Conservation (phyloP, 495 filamentous ascomycete genomes). For the Aspergillus carlsbadensis region DNA sequence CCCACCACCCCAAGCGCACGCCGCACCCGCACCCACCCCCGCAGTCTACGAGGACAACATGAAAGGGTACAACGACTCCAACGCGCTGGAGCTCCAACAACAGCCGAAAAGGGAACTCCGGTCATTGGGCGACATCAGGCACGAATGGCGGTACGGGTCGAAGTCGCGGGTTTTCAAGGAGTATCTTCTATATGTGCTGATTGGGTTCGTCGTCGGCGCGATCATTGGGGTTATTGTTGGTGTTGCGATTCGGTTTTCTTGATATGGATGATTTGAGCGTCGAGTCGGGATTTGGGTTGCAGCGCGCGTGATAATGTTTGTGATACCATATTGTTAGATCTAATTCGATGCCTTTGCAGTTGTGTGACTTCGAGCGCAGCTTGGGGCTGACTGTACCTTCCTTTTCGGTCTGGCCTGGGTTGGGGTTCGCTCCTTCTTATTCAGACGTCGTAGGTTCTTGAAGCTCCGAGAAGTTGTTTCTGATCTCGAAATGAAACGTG, state of each 20-base stretch:
- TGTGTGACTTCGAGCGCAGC: no score
- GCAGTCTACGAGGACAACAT: no score
- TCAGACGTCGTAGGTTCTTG: no score
- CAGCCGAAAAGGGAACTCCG: not conserved
- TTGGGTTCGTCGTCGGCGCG: not conserved
- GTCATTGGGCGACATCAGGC: not conserved
- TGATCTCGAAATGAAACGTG: no score
- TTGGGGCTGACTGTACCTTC: no score
- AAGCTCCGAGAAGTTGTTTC: no score
- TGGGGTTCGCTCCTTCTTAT: slow-evolving; percentile 27
- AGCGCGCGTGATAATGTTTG: not conserved
- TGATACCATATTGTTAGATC: not conserved
- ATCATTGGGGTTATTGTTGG: slow-evolving; percentile 1
- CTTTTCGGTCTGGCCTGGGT: no score
- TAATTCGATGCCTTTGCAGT: not conserved
- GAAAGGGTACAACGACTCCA: not conserved
- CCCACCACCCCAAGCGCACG: not conserved
- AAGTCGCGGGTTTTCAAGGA: slow-evolving; percentile 1
- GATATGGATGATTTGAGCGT: not conserved
- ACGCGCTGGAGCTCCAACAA: not conserved
- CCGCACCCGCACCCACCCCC: not conserved
- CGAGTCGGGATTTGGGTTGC: no score
- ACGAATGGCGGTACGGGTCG: slow-evolving; percentile 6
- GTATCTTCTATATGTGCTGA: not conserved
- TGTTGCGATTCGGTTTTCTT: not conserved